Evolutionary conservation across 768 basidiomycete genomes (phyloP), one percentile per base, ranked within the genome.

Genomic region (Trametopsis cervina): DNA sequence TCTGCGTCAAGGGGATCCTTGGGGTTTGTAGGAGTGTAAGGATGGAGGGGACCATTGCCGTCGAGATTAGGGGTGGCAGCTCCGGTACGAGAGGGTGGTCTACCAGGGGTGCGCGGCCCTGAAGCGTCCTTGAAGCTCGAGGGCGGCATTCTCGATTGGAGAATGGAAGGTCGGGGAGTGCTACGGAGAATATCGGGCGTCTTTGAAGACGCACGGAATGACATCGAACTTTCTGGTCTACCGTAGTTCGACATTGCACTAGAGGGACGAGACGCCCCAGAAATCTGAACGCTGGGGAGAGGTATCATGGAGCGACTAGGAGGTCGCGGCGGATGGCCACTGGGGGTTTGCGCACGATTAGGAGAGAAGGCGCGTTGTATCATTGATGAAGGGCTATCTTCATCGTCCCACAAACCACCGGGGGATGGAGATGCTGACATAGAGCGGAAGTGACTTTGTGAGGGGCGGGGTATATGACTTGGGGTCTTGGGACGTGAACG

Each of bases 221-320:
- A 66, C 53, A 65, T 69, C 22, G 74, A 63, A 49, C 77, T 81
- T 51, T 77, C 78, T 5, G 78, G 68, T 39, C 74, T 71, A 33
- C n/a, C n/a, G 57, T 81, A 79, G 50, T 77, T 72, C 4, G 88
- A 89, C 76, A 85, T 77, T 4, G 84, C 74, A 1, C 86, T 80
- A 1, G 75, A 74, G 1, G 88, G 83, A 26, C 87, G 74, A 17
- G 86, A 88, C 7, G 80, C 77, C 4, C 81, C 76, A 2, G 78
- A 78, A 35, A 87, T 66, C 46, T 85, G 82, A 2, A 89, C 69
- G 53, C 75, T 81, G 6, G 89, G 88, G 21, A 89, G 74, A 18
- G 88, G 88, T 47, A 91, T 89, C 78, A 79, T 84, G 4, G 89
- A 91, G 46, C 85, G 77, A 58, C 88, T 89, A 1, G 88, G 86